Percentiles rank a stretch among this genome's conserved stretches.
phyloP scores from a whole-genome alignment of 768 basidiomycete species.

The Collybia mongolica region DNA sequence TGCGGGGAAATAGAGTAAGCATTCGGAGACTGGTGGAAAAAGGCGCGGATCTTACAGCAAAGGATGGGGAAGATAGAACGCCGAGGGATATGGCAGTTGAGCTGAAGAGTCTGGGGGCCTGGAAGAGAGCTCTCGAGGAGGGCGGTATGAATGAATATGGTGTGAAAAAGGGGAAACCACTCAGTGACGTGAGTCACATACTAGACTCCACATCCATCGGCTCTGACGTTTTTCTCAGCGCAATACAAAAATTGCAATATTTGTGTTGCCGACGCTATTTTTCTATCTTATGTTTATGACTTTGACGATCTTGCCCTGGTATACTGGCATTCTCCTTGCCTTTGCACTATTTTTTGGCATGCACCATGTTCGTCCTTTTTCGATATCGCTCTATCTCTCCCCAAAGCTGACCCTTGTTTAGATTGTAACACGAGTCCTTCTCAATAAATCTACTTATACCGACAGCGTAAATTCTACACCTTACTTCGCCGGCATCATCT shows the following conservation, averaged over 20 bases:
- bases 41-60: conserved; percentile 78
- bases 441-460: conserved; percentile 79
- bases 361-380: conserved; percentile 76
- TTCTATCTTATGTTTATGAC: conserved; percentile 85
- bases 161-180: conserved; percentile 56
- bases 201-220: neutral
- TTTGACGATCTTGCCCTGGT: conserved; percentile 83
- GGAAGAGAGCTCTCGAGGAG: conserved; percentile 86
- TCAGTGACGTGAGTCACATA: conserved; percentile 58
- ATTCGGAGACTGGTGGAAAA: conserved; percentile 85
- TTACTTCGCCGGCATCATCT: conserved; percentile 92
- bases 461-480: conserved; percentile 85
- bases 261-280: conserved; percentile 74
- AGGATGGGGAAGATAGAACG: conserved; percentile 83
- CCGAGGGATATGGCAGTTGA: conserved; percentile 94
- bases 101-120: conserved; percentile 87
- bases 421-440: conserved; percentile 83
- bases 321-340: conserved; percentile 80
- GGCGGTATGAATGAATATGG: conserved; percentile 82
- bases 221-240: conserved; percentile 40
- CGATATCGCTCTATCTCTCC: conserved; percentile 11
- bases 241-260: conserved; percentile 80
- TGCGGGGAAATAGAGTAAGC: conserved; percentile 86
- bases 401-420: conserved; percentile 21
- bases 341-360: conserved; percentile 87